Evolutionary conservation across 352 stramenopile species (phyloP).

Genomic region (Phytophthora litchii): DNA sequence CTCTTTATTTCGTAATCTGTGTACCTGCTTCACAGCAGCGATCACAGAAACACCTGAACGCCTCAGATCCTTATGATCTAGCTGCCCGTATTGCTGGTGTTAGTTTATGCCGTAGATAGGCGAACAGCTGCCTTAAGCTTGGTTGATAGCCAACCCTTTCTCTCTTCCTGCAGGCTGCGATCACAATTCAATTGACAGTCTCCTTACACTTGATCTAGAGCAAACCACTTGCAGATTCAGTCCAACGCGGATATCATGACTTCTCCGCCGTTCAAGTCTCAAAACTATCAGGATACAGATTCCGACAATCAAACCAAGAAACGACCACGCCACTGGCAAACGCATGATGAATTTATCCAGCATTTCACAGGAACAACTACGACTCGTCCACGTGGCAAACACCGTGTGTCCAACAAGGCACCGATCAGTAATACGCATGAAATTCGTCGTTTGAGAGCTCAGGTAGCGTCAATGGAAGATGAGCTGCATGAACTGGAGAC

Average conservation of each 20-base stretch:
- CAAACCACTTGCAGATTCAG: not conserved
- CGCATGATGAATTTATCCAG: constrained; percentile 20
- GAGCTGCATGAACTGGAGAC: constrained; percentile 20
- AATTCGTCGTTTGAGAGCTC: constrained; percentile 24
- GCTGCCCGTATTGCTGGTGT: not conserved
- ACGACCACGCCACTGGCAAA: constrained; percentile 4
- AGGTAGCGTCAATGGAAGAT: constrained; percentile 32
- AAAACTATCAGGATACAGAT: constrained; percentile 5
- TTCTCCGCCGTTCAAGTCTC: not conserved
- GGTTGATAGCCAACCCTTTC: constrained; percentile 29
- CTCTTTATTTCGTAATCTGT: too few relatives aligned
- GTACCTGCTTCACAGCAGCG: not conserved
- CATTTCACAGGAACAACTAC: constrained; percentile 3
- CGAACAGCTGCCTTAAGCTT: constrained; percentile 24
- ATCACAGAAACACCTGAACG: constrained; percentile 16
- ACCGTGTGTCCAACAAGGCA: constrained; percentile 12
- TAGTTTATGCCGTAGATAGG: constrained; percentile 24
- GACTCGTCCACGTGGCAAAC: constrained; percentile 4
- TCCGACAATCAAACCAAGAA: constrained; percentile 20
- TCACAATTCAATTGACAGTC: constrained; percentile 24
- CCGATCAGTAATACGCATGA: constrained; percentile 27
- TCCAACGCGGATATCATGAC: constrained; percentile 1
- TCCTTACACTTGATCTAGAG: not conserved
- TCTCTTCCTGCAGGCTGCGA: not conserved
- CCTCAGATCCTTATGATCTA: constrained; percentile 26